Conservation (phyloP, 1,139 yeast species). For the Diutina siamensis region DNA sequence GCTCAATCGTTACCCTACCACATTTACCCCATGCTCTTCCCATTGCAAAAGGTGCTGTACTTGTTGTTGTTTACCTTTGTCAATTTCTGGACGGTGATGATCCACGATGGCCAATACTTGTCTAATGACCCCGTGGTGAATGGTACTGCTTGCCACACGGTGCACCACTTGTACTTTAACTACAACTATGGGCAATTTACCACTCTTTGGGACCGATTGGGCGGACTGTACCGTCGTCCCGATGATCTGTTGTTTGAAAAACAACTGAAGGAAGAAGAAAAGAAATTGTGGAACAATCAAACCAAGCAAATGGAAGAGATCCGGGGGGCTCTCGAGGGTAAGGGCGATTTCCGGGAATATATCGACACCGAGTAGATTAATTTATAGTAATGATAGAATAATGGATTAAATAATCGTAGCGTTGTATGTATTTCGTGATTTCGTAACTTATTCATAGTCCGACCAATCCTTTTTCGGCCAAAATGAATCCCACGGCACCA, state of each 20-base stretch:
- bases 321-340: constrained; percentile 70
- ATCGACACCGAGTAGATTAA: neutral
- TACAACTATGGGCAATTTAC: constrained; percentile 98
- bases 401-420: neutral
- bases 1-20: constrained; percentile 90
- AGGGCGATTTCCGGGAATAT: constrained; percentile 41
- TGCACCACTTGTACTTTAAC: constrained; percentile 92
- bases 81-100: constrained; percentile 97
- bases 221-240: constrained; percentile 87
- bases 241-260: constrained; percentile 76
- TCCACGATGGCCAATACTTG: constrained; percentile 93
- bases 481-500: constrained; percentile 1
- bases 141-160: constrained; percentile 97
- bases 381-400: neutral
- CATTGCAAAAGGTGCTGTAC: constrained; percentile 80
- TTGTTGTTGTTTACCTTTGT: constrained; percentile 76
- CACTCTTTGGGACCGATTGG: constrained; percentile 94
- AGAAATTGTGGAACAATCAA: constrained; percentile 63
- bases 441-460: constrained; percentile 5
- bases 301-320: constrained; percentile 68
- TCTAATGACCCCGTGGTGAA: constrained; percentile 89
- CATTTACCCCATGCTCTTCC: constrained; percentile 80
- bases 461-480: constrained; percentile 4
- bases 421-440: neutral
- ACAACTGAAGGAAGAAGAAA: constrained; percentile 24